Conservation (phyloP, 2,329 filamentous ascomycete genomes). For the Piedraia hortae region DNA sequence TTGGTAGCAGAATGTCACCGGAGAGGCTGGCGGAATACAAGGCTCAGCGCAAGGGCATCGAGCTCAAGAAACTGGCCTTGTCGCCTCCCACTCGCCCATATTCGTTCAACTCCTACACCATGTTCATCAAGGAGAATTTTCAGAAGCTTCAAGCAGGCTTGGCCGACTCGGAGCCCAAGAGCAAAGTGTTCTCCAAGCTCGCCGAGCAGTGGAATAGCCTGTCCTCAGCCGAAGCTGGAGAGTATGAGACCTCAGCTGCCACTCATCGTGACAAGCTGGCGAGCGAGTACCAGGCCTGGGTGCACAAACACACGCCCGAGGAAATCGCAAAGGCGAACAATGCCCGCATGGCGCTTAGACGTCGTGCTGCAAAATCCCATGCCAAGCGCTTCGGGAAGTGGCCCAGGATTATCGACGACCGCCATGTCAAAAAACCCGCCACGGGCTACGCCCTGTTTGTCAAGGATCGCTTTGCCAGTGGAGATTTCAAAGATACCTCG, state of each 20-base stretch:
- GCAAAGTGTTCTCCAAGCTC: not conserved
- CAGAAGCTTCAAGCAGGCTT: slow-evolving; percentile 1
- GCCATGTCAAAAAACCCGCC: slow-evolving; percentile 19
- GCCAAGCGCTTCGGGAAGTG: slow-evolving; percentile 2
- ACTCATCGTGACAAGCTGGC: slow-evolving; percentile 19
- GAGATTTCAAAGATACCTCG: slow-evolving; percentile 23
- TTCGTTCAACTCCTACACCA: not conserved
- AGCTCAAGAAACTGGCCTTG: slow-evolving; percentile 15
- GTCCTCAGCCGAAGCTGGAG: slow-evolving; percentile 20
- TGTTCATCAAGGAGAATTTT: slow-evolving; percentile 1
- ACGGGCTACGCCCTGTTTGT: slow-evolving; percentile 19
- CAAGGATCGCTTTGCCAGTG: slow-evolving; percentile 17
- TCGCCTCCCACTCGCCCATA: slow-evolving; percentile 8
- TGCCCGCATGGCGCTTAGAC: slow-evolving; percentile 20
- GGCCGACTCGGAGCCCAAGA: not conserved
- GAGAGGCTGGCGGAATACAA: too few relatives aligned
- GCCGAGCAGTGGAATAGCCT: slow-evolving; percentile 21
- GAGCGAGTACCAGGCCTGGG: slow-evolving; percentile 24
- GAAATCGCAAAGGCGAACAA: slow-evolving; percentile 31
- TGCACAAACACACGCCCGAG: slow-evolving; percentile 25
- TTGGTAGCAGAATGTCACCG: too few relatives aligned
- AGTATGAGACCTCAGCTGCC: slow-evolving; percentile 24
- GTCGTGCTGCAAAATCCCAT: slow-evolving; percentile 2
- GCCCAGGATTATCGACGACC: slow-evolving; percentile 25
- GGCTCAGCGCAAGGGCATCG: too few relatives aligned